phyloP scores from a whole-genome alignment of 371 early-diverging fungal species.

The Quaeritorhiza haematococci region DNA sequence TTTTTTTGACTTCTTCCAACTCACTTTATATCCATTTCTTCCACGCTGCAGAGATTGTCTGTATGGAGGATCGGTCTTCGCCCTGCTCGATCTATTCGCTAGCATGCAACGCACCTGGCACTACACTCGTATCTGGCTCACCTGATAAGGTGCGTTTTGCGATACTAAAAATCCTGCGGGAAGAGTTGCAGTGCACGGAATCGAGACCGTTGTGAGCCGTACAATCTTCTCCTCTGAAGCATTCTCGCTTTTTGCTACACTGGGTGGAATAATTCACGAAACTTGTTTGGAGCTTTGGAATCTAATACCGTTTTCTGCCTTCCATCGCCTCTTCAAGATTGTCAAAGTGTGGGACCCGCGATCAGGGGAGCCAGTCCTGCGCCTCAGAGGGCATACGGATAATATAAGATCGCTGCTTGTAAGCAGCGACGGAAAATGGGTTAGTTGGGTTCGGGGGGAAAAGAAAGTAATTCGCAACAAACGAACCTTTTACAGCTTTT shows the following conservation, averaged over 20 bases:
- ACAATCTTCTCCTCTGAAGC: too few species aligned
- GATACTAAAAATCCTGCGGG: too few species aligned
- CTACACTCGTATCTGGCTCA: constrained; percentile 53
- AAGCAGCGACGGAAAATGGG: constrained; percentile 80
- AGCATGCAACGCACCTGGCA: constrained; percentile 61
- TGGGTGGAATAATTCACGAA: too few species aligned
- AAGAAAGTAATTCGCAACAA: background rate
- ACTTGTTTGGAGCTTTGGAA: too few species aligned
- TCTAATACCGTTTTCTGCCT: background rate
- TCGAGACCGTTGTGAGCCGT: too few species aligned
- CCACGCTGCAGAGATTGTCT: background rate
- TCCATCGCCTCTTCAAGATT: constrained; percentile 27
- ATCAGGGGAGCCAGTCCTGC: constrained; percentile 56
- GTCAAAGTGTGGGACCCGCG: constrained; percentile 86
- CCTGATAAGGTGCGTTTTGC: constrained; percentile 88
- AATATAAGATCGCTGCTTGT: constrained; percentile 83
- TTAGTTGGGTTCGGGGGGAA: constrained; percentile 31
- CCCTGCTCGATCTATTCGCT: constrained; percentile 68
- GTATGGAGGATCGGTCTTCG: background rate
- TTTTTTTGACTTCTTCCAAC: background rate
- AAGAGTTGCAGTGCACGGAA: too few species aligned
- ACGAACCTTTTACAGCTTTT: background rate
- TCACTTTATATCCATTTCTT: background rate
- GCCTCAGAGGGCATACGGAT: constrained; percentile 89
- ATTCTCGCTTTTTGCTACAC: too few species aligned